Percentiles rank a stretch among this genome's conserved stretches.
phyloP scores from a whole-genome alignment of 2,329 filamentous ascomycete species.

The Torrubiella hemipterigena region DNA sequence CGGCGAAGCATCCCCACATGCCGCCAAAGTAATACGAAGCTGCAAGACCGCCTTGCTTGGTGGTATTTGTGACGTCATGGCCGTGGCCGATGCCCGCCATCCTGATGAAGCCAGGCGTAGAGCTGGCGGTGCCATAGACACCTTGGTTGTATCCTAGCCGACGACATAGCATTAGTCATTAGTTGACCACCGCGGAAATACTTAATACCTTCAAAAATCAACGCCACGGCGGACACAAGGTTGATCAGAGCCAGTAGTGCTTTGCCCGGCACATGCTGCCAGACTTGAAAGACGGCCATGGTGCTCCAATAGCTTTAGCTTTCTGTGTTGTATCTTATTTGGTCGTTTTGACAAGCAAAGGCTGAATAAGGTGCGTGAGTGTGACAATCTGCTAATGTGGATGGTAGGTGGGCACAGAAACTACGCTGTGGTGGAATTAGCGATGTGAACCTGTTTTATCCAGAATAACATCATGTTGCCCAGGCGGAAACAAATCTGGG shows the following conservation, averaged over 20 bases:
- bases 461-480: no score
- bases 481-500: neutral
- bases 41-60: slow-evolving; percentile 38
- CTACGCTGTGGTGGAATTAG: neutral
- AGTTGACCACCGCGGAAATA: no score
- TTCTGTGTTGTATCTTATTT: neutral
- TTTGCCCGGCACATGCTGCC: slow-evolving; percentile 13
- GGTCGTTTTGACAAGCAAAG: neutral
- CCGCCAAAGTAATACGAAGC: slow-evolving; percentile 39
- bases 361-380: neutral
- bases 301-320: neutral
- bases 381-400: no score
- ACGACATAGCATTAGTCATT: no score
- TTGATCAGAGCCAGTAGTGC: slow-evolving; percentile 11
- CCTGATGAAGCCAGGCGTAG: slow-evolving; percentile 24
- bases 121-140: slow-evolving; percentile 38
- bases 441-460: no score
- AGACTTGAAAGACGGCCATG: slow-evolving; percentile 9
- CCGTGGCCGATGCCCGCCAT: slow-evolving; percentile 33
- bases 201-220: slow-evolving; percentile 11
- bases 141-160: slow-evolving; percentile 38
- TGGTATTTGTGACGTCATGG: slow-evolving; percentile 32
- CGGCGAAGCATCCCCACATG: slow-evolving; percentile 35
- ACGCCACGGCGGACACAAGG: slow-evolving; percentile 10
- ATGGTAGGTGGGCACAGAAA: neutral